Evolutionary conservation across 306 rosid genomes (phyloP).

Genomic region (Cucurbita pepo): DNA sequence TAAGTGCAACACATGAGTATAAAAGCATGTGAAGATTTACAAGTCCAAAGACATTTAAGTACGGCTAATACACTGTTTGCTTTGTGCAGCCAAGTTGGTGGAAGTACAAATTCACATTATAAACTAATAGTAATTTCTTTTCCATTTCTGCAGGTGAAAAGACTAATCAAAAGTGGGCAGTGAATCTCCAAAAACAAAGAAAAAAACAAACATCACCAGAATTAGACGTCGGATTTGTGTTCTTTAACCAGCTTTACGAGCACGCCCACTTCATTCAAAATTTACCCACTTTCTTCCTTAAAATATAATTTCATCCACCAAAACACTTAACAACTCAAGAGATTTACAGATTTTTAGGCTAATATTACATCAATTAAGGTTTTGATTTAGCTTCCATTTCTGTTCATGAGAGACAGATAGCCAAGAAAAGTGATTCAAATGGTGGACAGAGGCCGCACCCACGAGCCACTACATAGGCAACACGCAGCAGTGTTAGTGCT

Average conservation of each 20-base stretch:
- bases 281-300: background rate
- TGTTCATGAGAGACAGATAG: background rate
- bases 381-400: too few species aligned
- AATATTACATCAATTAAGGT: too few species aligned
- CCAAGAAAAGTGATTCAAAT: background rate
- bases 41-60: background rate
- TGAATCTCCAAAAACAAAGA: background rate
- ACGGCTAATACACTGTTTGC: conserved; percentile 1
- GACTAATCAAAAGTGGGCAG: conserved; percentile 7
- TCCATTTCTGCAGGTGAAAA: conserved; percentile 7
- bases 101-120: background rate
- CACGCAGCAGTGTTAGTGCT: background rate
- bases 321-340: too few species aligned
- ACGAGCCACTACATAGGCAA: background rate
- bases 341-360: too few species aligned
- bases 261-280: background rate
- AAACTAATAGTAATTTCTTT: background rate
- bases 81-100: background rate
- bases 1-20: conserved; percentile 1
- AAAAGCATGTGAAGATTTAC: conserved; percentile 7
- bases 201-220: background rate
- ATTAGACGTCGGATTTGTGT: background rate
- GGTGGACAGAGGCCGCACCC: background rate
- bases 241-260: background rate
- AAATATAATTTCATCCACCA: too few species aligned